Evolutionary conservation across 2,329 filamentous ascomycete species (phyloP), one percentile per base, ranked within the genome.

Genomic region (Aspergillus sp.): DNA sequence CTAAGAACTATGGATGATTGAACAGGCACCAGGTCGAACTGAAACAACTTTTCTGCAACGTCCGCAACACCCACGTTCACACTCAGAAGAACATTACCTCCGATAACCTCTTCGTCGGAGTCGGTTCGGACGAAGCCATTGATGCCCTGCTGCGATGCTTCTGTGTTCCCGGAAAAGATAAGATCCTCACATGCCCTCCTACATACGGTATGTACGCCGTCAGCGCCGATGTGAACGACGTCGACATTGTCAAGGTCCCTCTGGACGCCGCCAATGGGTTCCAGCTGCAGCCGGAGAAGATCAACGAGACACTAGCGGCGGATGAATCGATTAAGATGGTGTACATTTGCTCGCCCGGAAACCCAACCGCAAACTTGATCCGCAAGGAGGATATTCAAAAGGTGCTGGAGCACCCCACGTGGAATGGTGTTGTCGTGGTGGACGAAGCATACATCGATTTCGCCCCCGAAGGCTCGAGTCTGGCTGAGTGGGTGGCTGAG

Each of bases 191-290:
- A 38, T 97, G 91, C 64, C 93, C 93, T 15, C 93, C 93, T 1
- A 98, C 93, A 0, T 98, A 98, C 68, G 93, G 93, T 72, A 98
- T 98, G 93, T 98, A 98, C 75, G 77, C 82, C 42, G 93, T 98
- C 15, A 94, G 88, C 5, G 93, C 93, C 1, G 86, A 94, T 65
- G 85, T 96, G 57, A 98, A 98, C 73, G 93, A 97, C 63, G 78
- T 98, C 17, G 79, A 79, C 41, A 81, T 97, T 22, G 85, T 94
- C 58, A 88, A 86, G 65, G 83, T 97, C n/a, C 90, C 90, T 0
- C 76, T 97, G 19, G 78, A 87, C 43, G 77, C 80, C 1, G 80
- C 83, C 1, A 84, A 88, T 1, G 75, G 70, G 4, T 98, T 97
- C 68, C 77, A 76, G 41, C 77, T 96, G 57, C 83, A 93, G 67